phyloP scores from a whole-genome alignment of 345 rosid genomes.

The Sonneratia alba region DNA sequence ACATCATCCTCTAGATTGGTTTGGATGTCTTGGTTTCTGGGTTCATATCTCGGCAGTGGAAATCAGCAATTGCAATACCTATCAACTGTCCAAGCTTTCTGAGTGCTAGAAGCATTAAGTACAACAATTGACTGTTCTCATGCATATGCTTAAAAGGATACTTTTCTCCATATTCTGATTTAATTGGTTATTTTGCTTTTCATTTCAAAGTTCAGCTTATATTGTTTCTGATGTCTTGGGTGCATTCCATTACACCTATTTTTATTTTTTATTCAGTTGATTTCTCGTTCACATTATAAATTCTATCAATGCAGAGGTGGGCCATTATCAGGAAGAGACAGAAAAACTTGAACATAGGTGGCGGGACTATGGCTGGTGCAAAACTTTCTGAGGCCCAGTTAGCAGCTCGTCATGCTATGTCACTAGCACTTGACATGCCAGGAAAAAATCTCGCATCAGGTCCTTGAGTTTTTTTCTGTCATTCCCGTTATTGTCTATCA shows the following conservation, averaged over 20 bases:
- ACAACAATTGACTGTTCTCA: too few species aligned
- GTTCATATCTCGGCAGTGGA: too few species aligned
- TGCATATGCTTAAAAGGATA: too few species aligned
- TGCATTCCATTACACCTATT: background rate
- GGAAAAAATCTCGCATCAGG: slow-evolving; percentile 34
- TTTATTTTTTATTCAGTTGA: background rate
- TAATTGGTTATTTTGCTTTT: background rate
- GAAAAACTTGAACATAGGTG: slow-evolving; percentile 25
- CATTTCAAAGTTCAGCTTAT: background rate
- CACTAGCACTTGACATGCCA: slow-evolving; percentile 61
- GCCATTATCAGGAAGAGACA: slow-evolving; percentile 40
- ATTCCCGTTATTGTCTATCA: background rate
- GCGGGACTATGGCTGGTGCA: slow-evolving; percentile 24
- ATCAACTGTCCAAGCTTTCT: too few species aligned
- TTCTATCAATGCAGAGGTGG: slow-evolving; percentile 56
- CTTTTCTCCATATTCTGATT: background rate
- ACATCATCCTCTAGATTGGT: too few species aligned
- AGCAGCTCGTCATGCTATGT: slow-evolving; percentile 77
- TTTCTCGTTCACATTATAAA: background rate
- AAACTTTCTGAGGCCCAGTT: slow-evolving; percentile 62
- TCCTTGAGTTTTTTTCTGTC: background rate
- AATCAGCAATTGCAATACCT: too few species aligned
- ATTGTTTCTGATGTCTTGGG: background rate
- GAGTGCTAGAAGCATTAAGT: too few species aligned
- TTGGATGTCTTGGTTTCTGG: too few species aligned